Conservation (phyloP, 164 flowering plant species). For the grape (Vitis vinifera) region DNA sequence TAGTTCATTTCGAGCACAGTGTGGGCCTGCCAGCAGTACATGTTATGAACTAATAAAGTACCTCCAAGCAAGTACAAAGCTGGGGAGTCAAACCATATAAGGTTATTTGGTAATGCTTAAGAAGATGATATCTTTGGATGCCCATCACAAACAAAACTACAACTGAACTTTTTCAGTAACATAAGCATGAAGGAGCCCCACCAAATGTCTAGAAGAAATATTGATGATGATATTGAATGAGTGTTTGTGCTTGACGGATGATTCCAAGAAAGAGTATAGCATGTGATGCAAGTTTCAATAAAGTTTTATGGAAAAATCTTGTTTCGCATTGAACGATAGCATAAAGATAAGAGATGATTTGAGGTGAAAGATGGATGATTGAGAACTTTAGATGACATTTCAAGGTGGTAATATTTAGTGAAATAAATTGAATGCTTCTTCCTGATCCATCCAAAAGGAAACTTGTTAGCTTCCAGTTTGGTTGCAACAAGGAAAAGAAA, state of each 20-base stretch:
- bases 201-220: too few species aligned
- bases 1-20: slow-evolving; percentile 97
- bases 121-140: slow-evolving; percentile 1
- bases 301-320: background rate
- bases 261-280: background rate
- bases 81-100: background rate
- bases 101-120: background rate
- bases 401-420: background rate
- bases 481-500: background rate
- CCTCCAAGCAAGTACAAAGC: slow-evolving; percentile 1
- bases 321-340: background rate
- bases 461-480: background rate
- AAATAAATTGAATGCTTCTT: background rate
- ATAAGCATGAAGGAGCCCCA: too few species aligned
- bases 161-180: background rate
- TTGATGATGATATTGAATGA: too few species aligned
- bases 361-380: background rate
- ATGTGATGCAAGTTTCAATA: background rate
- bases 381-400: background rate
- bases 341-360: background rate
- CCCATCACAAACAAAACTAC: background rate
- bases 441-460: background rate
- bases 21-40: slow-evolving; percentile 66
- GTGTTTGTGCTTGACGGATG: too few species aligned
- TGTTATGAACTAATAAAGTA: background rate